Conservation (phyloP, 192 early-diverging fungal genomes). For the Mortierella claussenii region DNA sequence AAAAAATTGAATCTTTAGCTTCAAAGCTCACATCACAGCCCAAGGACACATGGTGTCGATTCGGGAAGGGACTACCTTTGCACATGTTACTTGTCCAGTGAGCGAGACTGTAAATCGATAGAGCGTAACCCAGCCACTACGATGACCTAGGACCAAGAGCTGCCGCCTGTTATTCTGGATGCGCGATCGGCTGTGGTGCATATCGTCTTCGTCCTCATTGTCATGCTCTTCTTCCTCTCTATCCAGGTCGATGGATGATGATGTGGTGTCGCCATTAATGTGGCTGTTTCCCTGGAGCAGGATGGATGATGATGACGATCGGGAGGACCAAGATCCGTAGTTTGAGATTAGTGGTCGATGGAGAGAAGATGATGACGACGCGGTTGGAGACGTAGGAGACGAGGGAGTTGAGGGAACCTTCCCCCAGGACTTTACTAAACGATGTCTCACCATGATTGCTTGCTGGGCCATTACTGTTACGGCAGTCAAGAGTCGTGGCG, state of each 20-base stretch:
- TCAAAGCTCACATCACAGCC: no score
- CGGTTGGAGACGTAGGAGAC: background rate
- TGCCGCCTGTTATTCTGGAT: conserved; percentile 44
- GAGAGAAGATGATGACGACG: conserved; percentile 8
- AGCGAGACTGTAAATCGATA: conserved; percentile 47
- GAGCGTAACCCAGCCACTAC: conserved; percentile 38
- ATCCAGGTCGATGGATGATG: conserved; percentile 17
- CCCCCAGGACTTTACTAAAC: conserved; percentile 56
- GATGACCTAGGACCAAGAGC: conserved; percentile 44
- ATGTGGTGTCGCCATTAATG: background rate
- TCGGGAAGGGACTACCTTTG: conserved; percentile 18
- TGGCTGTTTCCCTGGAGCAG: conserved; percentile 20
- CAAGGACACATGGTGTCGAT: no score
- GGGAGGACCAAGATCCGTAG: conserved; percentile 33
- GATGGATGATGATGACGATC: conserved; percentile 31
- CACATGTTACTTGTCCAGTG: conserved; percentile 36
- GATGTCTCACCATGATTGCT: conserved; percentile 55
- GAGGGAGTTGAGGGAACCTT: conserved; percentile 3
- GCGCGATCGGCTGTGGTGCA: conserved; percentile 1
- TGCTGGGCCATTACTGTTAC: conserved; percentile 49
- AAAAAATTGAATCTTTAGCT: no score
- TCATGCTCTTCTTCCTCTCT: conserved; percentile 30
- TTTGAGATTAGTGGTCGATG: conserved; percentile 41
- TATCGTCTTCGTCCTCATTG: conserved; percentile 6
- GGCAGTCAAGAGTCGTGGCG: conserved; percentile 40